Percentiles rank a stretch among this genome's conserved stretches.
Evolutionary conservation across 2,329 filamentous ascomycete species (phyloP).

Genomic region (Geoglossum cookeanum): DNA sequence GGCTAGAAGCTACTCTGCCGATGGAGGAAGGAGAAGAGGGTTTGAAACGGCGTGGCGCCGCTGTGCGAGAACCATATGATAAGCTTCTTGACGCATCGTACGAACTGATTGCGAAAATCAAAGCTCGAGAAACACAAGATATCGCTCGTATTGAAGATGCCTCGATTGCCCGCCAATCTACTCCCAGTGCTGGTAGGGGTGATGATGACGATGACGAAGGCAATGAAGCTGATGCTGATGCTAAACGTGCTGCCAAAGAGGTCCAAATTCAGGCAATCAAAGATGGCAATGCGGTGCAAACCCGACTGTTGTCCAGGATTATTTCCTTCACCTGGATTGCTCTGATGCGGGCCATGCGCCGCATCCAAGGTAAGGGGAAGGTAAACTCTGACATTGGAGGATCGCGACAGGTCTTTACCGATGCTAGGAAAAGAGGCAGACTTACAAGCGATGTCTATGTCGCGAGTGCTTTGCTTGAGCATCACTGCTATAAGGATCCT

Average conservation of each 20-base stretch:
- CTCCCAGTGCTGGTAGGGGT: conserved; percentile 16
- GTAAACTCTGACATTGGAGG: conserved; percentile 51
- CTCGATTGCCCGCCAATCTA: conserved; percentile 25
- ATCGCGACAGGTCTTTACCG: conserved; percentile 71
- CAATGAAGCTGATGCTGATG: conserved; percentile 25
- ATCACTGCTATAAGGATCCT: conserved; percentile 85
- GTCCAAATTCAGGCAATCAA: conserved; percentile 36
- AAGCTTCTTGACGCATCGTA: conserved; percentile 76
- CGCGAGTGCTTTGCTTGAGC: conserved; percentile 80
- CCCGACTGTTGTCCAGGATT: conserved; percentile 58
- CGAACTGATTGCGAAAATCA: conserved; percentile 54
- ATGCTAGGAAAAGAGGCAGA: conserved; percentile 70
- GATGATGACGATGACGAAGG: conserved; percentile 31
- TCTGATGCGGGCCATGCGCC: conserved; percentile 80
- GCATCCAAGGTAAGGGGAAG: conserved; percentile 66
- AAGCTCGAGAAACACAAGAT: conserved; percentile 44
- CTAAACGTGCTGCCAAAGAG: conserved; percentile 31
- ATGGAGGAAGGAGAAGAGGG: conserved; percentile 59
- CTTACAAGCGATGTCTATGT: conserved; percentile 92
- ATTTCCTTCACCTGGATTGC: conserved; percentile 93
- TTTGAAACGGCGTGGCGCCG: conserved; percentile 42
- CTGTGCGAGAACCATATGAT: conserved; percentile 69
- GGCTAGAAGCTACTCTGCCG: conserved; percentile 60
- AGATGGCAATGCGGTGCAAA: conserved; percentile 52
- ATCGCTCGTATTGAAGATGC: conserved; percentile 34